phyloP scores from a whole-genome alignment of 768 basidiomycete species.

The Lentinus tigrinus region DNA sequence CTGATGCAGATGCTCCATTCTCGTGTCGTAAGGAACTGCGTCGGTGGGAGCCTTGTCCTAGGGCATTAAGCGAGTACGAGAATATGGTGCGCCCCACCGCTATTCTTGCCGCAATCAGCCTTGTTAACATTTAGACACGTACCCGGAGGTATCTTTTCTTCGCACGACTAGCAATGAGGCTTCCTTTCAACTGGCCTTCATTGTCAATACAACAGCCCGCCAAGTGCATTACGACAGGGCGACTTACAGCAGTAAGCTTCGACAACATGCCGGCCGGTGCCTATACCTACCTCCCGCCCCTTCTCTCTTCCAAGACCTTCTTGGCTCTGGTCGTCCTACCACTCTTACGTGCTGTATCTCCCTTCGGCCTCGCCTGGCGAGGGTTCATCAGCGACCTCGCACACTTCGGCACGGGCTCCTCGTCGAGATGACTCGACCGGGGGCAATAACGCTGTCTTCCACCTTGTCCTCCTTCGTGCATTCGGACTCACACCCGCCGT shows the following conservation, averaged over 20 bases:
- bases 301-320: no score
- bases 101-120: background rate
- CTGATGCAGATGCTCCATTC: background rate
- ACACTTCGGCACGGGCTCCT: background rate
- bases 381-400: background rate
- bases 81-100: background rate
- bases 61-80: background rate
- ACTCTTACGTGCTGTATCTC: no score
- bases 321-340: no score
- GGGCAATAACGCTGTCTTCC: background rate
- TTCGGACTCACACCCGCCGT: background rate
- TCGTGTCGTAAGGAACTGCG: background rate
- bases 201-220: background rate
- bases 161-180: background rate
- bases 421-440: background rate
- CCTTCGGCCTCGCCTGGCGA: no score
- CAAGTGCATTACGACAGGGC: no score
- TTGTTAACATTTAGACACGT: constrained; percentile 16
- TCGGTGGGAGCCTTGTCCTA: background rate
- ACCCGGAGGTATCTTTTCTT: background rate
- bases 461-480: background rate
- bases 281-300: no score
- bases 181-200: background rate
- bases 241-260: no score
- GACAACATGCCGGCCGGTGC: no score